Evolutionary conservation across 768 basidiomycete species (phyloP).

Genomic region (Leccinum broughii): DNA sequence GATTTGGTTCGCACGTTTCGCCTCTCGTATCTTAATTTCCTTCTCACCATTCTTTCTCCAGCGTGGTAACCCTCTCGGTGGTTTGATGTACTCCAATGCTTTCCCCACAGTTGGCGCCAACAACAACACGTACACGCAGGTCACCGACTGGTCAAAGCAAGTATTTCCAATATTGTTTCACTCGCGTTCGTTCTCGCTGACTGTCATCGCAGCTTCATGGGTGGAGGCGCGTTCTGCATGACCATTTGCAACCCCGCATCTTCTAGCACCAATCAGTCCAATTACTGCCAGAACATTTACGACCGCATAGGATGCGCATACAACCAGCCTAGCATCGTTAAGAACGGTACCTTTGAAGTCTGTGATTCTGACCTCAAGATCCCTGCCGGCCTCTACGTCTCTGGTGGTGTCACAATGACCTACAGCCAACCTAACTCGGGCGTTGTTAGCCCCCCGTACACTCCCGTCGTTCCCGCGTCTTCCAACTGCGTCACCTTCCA

Average conservation of each 20-base stretch:
- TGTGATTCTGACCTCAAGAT: conserved; percentile 68
- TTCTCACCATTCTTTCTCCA: conserved; percentile 25
- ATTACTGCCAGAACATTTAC: conserved; percentile 69
- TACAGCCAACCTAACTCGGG: conserved; percentile 43
- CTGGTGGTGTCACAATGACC: conserved; percentile 42
- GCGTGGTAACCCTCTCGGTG: conserved; percentile 83
- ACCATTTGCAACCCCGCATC: conserved; percentile 66
- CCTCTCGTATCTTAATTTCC: conserved; percentile 13
- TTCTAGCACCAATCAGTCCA: conserved; percentile 38
- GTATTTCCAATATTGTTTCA: conserved; percentile 18
- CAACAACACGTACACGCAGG: conserved; percentile 49
- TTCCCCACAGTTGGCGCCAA: conserved; percentile 44
- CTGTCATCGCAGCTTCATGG: conserved; percentile 54
- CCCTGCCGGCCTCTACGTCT: conserved; percentile 54
- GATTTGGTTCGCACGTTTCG: conserved; percentile 45
- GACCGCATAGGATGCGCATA: conserved; percentile 73
- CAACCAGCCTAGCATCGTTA: conserved; percentile 68
- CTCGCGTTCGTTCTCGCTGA: conserved; percentile 1
- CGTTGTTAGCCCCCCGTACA: conserved; percentile 40
- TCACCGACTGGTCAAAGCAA: conserved; percentile 66
- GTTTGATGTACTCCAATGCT: conserved; percentile 61
- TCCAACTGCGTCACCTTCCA: conserved; percentile 44
- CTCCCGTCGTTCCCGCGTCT: conserved; percentile 39
- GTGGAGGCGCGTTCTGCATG: conserved; percentile 60
- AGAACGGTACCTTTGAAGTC: conserved; percentile 58